These are phyloP conservation scores for Misopates orontium DNA, from an alignment of 257 asterid genomes.

Conservation along the genomic window DNA sequence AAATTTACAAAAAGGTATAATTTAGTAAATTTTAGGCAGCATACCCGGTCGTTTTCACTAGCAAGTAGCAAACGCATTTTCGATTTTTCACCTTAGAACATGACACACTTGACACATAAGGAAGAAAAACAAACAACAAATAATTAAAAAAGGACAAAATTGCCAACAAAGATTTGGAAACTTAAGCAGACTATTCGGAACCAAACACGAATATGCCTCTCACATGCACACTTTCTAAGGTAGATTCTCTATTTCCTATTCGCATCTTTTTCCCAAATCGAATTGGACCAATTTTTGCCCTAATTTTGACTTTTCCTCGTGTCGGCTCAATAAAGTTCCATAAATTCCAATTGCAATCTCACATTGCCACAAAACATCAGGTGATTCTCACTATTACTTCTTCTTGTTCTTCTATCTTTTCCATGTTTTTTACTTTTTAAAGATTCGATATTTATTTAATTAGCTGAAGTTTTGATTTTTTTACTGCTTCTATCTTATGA, in stretches of 20 bases:
- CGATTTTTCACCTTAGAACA: too few relatives aligned
- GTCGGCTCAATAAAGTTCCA: background rate
- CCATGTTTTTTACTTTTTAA: background rate
- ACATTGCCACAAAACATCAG: conserved; percentile 24
- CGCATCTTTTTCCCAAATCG: conserved; percentile 35
- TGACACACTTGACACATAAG: too few relatives aligned
- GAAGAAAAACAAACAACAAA: background rate
- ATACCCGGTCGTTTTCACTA: too few relatives aligned
- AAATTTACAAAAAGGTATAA: too few relatives aligned
- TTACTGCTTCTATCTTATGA: background rate
- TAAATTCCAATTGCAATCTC: conserved; percentile 19
- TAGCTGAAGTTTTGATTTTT: background rate
- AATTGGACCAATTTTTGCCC: conserved; percentile 22
- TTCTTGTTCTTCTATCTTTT: background rate
- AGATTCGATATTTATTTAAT: background rate
- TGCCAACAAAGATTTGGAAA: background rate
- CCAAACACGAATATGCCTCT: conserved; percentile 38
- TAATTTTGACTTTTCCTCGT: conserved; percentile 15
- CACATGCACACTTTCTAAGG: background rate
- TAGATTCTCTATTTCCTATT: conserved; percentile 40
- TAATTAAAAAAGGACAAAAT: background rate
- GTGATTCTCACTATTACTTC: conserved; percentile 2
- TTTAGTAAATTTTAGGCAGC: too few relatives aligned
- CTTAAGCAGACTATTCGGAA: background rate
- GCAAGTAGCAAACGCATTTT: too few relatives aligned